Evolutionary conservation across 306 rosid genomes (phyloP), one percentile per base, ranked within the genome.

Genomic region (Rosa chinensis): DNA sequence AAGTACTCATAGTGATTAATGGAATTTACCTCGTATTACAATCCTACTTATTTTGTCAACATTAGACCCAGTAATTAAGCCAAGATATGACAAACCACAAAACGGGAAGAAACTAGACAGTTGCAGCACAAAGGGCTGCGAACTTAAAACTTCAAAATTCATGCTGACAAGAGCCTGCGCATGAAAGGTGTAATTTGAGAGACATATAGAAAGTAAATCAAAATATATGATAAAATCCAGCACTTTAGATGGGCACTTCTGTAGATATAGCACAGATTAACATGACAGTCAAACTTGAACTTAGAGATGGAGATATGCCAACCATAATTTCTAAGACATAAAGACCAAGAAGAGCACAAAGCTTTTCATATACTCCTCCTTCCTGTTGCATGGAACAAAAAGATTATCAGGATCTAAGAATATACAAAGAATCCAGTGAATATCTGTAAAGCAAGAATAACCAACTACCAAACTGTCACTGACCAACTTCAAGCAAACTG

Each of bases 281-380:
- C 50, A 55, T 2, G 61, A n/a, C 44, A 58, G 67, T 39, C 37
- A 49, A 52, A 82, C 42, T 56, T 55, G 40, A 79, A 67, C 32
- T 66, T 32, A 58, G 78, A 70, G 42, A 52, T 13, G 55, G 59
- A 69, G 63, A 72, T 67, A 78, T 20, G 79, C 75, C 47, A 78
- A 95, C 98, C 96, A 89, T 77, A 87, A 90, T 90, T 82, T 95
- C 91, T 76, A 95, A 81, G 78, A 81, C 89, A 84, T 87, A 91
- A 37, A 90, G 88, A 79, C 93, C 93, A 68, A 95, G 97, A 79
- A 95, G 88, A 81, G 88, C 88, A 53, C 50, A 83, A 40, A 93
- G 91, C 76, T 93, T 93, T 71, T 90, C 91, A 44, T 78, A 75
- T 52, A 50, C 70, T 74, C 75, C 84, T 42, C 86, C 85, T 61